Percentiles rank a stretch among this genome's conserved stretches.
Evolutionary conservation across 2,329 filamentous ascomycete genomes (phyloP).

Genomic region (Fusarium sp.): DNA sequence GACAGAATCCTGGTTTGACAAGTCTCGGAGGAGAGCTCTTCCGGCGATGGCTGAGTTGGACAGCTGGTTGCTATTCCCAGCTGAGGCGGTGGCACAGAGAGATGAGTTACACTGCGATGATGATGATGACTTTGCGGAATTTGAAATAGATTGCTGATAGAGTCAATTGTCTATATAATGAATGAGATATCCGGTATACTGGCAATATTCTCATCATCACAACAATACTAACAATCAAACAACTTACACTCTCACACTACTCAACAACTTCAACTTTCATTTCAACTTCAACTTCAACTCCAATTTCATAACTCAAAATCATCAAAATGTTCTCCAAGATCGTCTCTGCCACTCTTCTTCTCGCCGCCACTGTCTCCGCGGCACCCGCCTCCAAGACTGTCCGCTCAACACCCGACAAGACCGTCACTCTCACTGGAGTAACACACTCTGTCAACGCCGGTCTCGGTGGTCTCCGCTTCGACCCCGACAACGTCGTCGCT

Average conservation of each 20-base stretch:
- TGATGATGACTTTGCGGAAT: neutral
- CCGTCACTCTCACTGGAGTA: constrained; percentile 49
- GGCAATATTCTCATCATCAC: constrained; percentile 22
- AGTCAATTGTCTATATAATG: constrained; percentile 34
- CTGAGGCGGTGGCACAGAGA: constrained; percentile 8
- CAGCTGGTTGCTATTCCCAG: constrained; percentile 29
- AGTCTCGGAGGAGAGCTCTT: constrained; percentile 14
- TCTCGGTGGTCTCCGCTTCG: constrained; percentile 57
- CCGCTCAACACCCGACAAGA: constrained; percentile 42
- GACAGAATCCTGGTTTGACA: neutral
- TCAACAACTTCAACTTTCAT: neutral
- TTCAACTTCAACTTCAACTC: neutral
- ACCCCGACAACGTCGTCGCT: constrained; percentile 60
- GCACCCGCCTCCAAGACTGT: constrained; percentile 46
- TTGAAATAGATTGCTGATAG: neutral
- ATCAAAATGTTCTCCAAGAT: constrained; percentile 48
- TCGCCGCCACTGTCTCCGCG: constrained; percentile 44
- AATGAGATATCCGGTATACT: constrained; percentile 6
- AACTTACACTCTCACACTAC: neutral
- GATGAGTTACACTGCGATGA: neutral
- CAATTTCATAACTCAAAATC: neutral
- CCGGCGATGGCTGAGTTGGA: constrained; percentile 21
- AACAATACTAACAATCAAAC: constrained; percentile 11
- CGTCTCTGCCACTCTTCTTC: constrained; percentile 42
- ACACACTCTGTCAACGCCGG: constrained; percentile 59